Evolutionary conservation across 257 asterid species (phyloP).

Genomic region (Nicotiana tomentosiformis): DNA sequence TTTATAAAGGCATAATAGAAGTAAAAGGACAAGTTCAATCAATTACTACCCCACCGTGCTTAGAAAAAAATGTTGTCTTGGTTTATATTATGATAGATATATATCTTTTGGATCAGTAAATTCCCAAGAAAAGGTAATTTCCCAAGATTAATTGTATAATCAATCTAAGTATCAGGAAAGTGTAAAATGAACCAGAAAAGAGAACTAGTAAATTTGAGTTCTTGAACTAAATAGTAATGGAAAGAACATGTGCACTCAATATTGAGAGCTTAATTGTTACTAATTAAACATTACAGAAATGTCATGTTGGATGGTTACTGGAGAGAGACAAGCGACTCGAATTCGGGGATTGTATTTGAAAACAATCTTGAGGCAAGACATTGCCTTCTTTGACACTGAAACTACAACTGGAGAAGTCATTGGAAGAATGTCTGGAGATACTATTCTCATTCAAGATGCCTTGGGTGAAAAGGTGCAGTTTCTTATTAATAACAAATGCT

Average conservation of each 20-base stretch:
- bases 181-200: neutral
- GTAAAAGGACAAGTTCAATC: neutral
- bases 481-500: neutral
- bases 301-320: constrained; percentile 69
- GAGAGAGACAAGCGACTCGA: constrained; percentile 59
- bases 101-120: neutral
- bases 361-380: constrained; percentile 55
- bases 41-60: neutral
- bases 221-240: neutral
- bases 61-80: neutral
- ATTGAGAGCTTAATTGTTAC: neutral
- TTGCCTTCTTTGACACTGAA: constrained; percentile 60
- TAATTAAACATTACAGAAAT: constrained; percentile 32
- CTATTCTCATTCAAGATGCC: constrained; percentile 75
- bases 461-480: constrained; percentile 67
- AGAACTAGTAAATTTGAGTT: neutral
- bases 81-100: too few species aligned
- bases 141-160: neutral
- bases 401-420: constrained; percentile 59
- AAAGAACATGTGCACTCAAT: neutral
- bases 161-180: neutral
- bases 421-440: constrained; percentile 61
- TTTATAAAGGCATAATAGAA: neutral
- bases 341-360: constrained; percentile 51
- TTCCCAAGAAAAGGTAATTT: neutral